Conservation (phyloP, 495 filamentous ascomycete genomes). For the Penicillium flavigenum region DNA sequence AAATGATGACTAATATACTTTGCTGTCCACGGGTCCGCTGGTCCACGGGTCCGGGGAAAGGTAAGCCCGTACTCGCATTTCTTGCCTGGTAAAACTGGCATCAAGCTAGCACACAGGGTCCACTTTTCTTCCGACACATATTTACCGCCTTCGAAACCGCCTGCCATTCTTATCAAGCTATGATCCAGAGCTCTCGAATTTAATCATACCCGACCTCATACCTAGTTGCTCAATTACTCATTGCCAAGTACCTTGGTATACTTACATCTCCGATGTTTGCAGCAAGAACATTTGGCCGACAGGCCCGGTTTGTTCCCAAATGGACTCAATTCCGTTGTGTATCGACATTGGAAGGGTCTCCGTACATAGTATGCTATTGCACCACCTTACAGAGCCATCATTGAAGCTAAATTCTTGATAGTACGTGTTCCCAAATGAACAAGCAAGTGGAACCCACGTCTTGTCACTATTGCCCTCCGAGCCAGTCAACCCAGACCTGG, state of each 20-base stretch:
- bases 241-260: background rate
- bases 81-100: background rate
- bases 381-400: background rate
- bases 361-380: constrained; percentile 50
- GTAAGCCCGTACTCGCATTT: background rate
- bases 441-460: constrained; percentile 48
- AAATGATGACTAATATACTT: too few species aligned
- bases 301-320: constrained; percentile 17
- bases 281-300: constrained; percentile 22
- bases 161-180: constrained; percentile 14
- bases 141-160: constrained; percentile 24
- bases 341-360: constrained; percentile 55
- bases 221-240: background rate
- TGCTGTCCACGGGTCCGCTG: too few species aligned
- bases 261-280: constrained; percentile 29
- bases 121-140: background rate
- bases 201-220: background rate
- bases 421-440: constrained; percentile 66
- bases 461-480: constrained; percentile 74
- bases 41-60: background rate
- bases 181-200: constrained; percentile 11
- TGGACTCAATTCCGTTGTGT: constrained; percentile 40
- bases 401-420: constrained; percentile 37
- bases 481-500: constrained; percentile 65
- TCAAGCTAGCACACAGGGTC: background rate